These are phyloP conservation scores for Floccularia luteovirens DNA, from an alignment of 768 basidiomycete genomes.

Conservation along the genomic window DNA sequence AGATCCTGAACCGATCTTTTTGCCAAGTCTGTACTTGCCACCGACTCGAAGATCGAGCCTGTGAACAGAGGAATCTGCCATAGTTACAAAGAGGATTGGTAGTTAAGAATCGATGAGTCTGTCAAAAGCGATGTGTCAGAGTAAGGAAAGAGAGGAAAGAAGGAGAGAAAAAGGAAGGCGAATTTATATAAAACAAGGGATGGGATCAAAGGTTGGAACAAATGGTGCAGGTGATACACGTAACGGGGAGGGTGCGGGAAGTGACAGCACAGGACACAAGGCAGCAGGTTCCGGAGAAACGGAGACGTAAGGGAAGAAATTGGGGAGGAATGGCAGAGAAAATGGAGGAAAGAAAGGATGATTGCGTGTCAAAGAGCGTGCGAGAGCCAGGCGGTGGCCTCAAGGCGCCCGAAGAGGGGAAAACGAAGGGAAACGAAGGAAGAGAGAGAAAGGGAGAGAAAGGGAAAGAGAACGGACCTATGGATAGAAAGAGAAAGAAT, in stretches of 20 bases:
- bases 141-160: slow-evolving; percentile 8
- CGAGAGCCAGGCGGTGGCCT: slow-evolving; percentile 1
- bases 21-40: slow-evolving; percentile 95
- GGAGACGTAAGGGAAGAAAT: slow-evolving; percentile 1
- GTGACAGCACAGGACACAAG: slow-evolving; percentile 6
- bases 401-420: slow-evolving; percentile 1
- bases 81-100: slow-evolving; percentile 19
- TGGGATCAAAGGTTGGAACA: too few species aligned
- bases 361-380: slow-evolving; percentile 11
- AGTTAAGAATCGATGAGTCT: slow-evolving; percentile 10
- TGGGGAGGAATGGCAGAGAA: too few species aligned
- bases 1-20: slow-evolving; percentile 98
- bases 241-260: background rate
- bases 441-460: slow-evolving; percentile 4
- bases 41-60: slow-evolving; percentile 85
- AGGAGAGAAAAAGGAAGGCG: slow-evolving; percentile 13
- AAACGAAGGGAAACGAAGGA: slow-evolving; percentile 5
- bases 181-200: slow-evolving; percentile 25
- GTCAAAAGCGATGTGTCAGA: slow-evolving; percentile 5
- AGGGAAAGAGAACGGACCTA: slow-evolving; percentile 3
- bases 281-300: slow-evolving; percentile 18
- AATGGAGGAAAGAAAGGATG: too few species aligned
- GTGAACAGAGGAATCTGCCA: slow-evolving; percentile 64
- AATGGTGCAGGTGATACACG: slow-evolving; percentile 19
- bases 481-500: slow-evolving; percentile 7